Percentiles rank a stretch among this genome's conserved stretches.
Evolutionary conservation across 2,329 filamentous ascomycete genomes (phyloP).

Genomic region (Taxawa tesnikishii): DNA sequence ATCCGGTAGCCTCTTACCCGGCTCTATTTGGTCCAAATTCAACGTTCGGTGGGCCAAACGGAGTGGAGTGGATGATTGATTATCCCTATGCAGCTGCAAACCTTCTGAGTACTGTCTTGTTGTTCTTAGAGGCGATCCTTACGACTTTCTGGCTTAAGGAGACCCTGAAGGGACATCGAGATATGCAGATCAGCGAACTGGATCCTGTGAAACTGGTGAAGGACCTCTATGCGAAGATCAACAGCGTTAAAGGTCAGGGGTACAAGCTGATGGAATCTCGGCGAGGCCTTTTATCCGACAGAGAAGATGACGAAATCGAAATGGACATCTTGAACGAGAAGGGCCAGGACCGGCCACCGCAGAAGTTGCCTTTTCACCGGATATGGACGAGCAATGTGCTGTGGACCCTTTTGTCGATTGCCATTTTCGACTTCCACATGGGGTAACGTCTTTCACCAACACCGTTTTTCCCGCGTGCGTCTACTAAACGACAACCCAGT

Average conservation of each 20-base stretch:
- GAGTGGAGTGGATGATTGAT: constrained; percentile 46
- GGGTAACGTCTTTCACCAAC: constrained; percentile 25
- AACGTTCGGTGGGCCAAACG: constrained; percentile 38
- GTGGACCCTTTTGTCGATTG: constrained; percentile 49
- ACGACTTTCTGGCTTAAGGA: constrained; percentile 51
- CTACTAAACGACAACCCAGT: constrained; percentile 16
- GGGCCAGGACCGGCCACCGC: constrained; percentile 22
- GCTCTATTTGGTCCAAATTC: constrained; percentile 45
- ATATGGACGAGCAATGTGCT: constrained; percentile 44
- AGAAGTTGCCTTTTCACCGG: constrained; percentile 32
- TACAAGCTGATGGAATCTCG: constrained; percentile 16
- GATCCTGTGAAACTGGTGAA: constrained; percentile 13
- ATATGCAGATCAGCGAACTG: constrained; percentile 7
- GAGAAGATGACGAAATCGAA: constrained; percentile 18
- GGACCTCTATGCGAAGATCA: constrained; percentile 9
- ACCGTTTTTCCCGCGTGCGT: too few relatives aligned
- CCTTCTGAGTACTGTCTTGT: constrained; percentile 45
- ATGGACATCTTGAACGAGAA: constrained; percentile 19
- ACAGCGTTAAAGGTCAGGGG: constrained; percentile 14
- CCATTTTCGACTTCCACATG: constrained; percentile 61
- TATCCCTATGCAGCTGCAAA: constrained; percentile 55
- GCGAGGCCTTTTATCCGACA: constrained; percentile 18
- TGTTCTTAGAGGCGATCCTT: constrained; percentile 39
- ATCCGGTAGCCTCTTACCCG: constrained; percentile 45
- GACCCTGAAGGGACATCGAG: constrained; percentile 21